Base-by-base conservation (phyloP, 2,329 filamentous ascomycete species). In the Paecilomyces formosus region DNA sequence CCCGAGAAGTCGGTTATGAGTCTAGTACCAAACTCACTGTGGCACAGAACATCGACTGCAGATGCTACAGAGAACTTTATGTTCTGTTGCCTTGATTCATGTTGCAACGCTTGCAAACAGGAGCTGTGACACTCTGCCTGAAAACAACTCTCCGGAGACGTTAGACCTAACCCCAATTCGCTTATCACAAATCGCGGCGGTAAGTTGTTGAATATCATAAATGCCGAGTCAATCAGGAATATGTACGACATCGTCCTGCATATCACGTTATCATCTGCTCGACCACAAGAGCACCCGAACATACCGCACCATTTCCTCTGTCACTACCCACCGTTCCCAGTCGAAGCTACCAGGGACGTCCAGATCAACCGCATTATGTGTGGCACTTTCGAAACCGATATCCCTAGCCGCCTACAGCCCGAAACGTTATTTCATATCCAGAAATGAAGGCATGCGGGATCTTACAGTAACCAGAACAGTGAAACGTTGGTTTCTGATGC, bases 201-300 rank as follows among this genome's bases (percentile, higher is more conserved):
- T 4, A 63, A 64, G 31, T 69, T 68, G 61, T 70, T 63, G 50
- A 71, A 61, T n/a, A 68, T 68, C 2, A 64, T 64, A n/a, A 67
- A 64, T 12, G 67, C 68, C 2, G 63, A 62, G 52, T 71, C 68
- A 21, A 71, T 64, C 11, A 70, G 55, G 49, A 69, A 71, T 6
- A 69, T 61, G n/a, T 64, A 70, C 7, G 58, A 65, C 1, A 68
- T 53, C 9, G 67, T 64, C 24, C 68, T 69, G 33, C 2, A 11
- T n/a, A 7, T n/a, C n/a, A 53, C 11, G 15, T 18, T n/a, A 45
- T 28, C 51, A 53, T 53, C 30, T 13, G 28, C n/a, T 26, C 11
- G 4, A 53, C 6, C 8, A 9, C n/a, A 24, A 2, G 9, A 24
- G 9, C 12, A 11, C 7, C 13, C 51, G 21, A 4, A 55, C 60